Evolutionary conservation across 768 basidiomycete genomes (phyloP), one percentile per base, ranked within the genome.

Genomic region (Saitozyma sp.): DNA sequence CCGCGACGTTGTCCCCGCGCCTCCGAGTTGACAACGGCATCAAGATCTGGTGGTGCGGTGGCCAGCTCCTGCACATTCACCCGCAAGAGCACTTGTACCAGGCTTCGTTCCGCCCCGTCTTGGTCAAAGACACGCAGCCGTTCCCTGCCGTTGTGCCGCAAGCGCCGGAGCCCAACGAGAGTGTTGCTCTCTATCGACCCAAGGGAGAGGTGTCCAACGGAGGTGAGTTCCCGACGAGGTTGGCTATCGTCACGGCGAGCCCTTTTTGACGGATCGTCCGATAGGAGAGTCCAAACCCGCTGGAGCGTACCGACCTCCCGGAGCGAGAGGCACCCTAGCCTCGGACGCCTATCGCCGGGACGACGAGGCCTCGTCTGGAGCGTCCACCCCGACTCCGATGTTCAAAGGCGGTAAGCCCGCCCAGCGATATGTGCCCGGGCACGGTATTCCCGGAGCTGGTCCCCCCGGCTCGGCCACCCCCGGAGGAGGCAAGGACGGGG

Each of bases 21-120:
- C 82, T 98, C 54, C 87, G 96, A 45, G 96, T 99, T 62, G 96
- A 99, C 82, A 98, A 98, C 70, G 93, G 94, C 1, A 87, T 98
- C 79, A 96, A 94, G 82, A 84, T 99, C 63, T 97, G 89, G 90
- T 93, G 95, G 78, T 93, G 91, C 78, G 84, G 87, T 0, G 94
- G 96, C 9, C 84, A 87, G 1, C 85, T 98, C n/a, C 75, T 96
- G 58, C 92, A 97, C 65, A 82, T 89, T 17, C 91, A 96, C 76
- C 73, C 82, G 52, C 80, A 86, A 58, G 92, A 96, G 4, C 95
- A 98, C 76, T 84, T 96, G 13, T 98, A 97, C 79, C 92, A 96
- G 77, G 82, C 81, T 11, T 56, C 73, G 54, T 64, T 64, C 66
- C 55, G 63, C 8, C 73, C 73, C 6, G 48, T 56, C 20, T 42